Percentiles rank a stretch among this genome's conserved stretches.
Conservation (phyloP, 768 basidiomycete genomes). For the Trametopsis cervina region DNA sequence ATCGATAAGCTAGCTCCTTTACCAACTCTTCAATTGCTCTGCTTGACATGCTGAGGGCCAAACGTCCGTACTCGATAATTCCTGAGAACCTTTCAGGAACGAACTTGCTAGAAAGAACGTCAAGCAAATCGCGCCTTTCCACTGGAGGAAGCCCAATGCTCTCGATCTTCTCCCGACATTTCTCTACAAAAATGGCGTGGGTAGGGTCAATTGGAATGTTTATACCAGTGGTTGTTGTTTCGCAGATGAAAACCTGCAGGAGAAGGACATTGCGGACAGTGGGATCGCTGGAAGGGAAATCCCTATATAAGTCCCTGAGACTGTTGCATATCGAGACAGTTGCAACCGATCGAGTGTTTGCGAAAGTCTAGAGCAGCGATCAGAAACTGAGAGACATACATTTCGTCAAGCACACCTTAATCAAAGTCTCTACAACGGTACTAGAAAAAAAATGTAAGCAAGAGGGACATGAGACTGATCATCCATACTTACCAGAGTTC, state of each 20-base stretch:
- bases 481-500: slow-evolving; percentile 48
- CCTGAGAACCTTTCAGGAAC: slow-evolving; percentile 48
- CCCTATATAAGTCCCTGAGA: slow-evolving; percentile 55
- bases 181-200: slow-evolving; percentile 9
- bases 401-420: slow-evolving; percentile 41
- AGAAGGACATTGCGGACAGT: slow-evolving; percentile 67
- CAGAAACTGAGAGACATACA: neutral
- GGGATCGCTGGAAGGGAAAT: slow-evolving; percentile 58
- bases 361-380: slow-evolving; percentile 46
- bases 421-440: slow-evolving; percentile 53
- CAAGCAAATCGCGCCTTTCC: slow-evolving; percentile 49
- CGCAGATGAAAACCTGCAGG: slow-evolving; percentile 52
- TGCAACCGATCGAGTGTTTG: slow-evolving; percentile 61
- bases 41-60: slow-evolving; percentile 34
- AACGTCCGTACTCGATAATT: slow-evolving; percentile 44
- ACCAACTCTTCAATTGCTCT: slow-evolving; percentile 41
- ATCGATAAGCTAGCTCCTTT: slow-evolving; percentile 51
- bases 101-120: slow-evolving; percentile 64
- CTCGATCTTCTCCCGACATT: slow-evolving; percentile 42
- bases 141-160: slow-evolving; percentile 48
- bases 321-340: slow-evolving; percentile 39
- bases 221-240: slow-evolving; percentile 17
- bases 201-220: slow-evolving; percentile 2
- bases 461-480: neutral
- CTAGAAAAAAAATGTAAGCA: slow-evolving; percentile 19